These are phyloP conservation scores for Globisporangium heterothallicum DNA, from an alignment of 352 stramenopile genomes.

Conservation along the genomic window DNA sequence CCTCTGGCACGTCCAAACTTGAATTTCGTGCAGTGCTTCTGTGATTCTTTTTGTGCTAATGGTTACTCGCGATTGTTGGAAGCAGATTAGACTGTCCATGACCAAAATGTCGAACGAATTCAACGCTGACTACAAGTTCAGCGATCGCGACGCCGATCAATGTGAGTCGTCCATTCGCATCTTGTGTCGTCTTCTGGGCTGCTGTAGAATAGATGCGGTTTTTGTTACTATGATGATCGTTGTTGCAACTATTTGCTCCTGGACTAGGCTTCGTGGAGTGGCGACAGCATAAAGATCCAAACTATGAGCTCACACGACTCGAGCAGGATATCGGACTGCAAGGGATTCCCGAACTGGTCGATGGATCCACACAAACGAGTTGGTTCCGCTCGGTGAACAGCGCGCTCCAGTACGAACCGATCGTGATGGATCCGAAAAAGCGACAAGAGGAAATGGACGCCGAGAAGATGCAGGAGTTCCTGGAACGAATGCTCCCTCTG, in stretches of 20 bases:
- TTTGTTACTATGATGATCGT: background rate
- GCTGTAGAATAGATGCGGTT: too few relatives aligned
- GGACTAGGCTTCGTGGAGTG: constrained; percentile 75
- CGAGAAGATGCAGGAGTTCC: constrained; percentile 61
- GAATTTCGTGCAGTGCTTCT: background rate
- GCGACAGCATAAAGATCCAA: constrained; percentile 78
- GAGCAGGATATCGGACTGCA: constrained; percentile 79
- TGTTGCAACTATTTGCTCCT: constrained; percentile 1
- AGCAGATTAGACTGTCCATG: constrained; percentile 67
- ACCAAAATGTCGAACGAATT: constrained; percentile 81
- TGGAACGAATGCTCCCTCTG: constrained; percentile 53
- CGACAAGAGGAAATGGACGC: constrained; percentile 59
- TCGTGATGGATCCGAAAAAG: constrained; percentile 34
- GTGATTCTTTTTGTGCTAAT: constrained; percentile 7
- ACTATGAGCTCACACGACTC: constrained; percentile 71
- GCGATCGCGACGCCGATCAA: constrained; percentile 71
- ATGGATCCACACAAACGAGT: constrained; percentile 67
- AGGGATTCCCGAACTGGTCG: constrained; percentile 60
- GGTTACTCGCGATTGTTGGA: background rate
- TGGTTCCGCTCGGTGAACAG: constrained; percentile 85
- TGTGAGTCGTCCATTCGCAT: constrained; percentile 25
- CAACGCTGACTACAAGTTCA: constrained; percentile 84
- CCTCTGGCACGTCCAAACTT: constrained; percentile 28
- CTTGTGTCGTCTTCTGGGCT: too few relatives aligned
- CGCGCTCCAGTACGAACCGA: constrained; percentile 74